Evolutionary conservation across 2,329 filamentous ascomycete genomes (phyloP), one percentile per base, ranked within the genome.

Genomic region (Elsinoe perseae): DNA sequence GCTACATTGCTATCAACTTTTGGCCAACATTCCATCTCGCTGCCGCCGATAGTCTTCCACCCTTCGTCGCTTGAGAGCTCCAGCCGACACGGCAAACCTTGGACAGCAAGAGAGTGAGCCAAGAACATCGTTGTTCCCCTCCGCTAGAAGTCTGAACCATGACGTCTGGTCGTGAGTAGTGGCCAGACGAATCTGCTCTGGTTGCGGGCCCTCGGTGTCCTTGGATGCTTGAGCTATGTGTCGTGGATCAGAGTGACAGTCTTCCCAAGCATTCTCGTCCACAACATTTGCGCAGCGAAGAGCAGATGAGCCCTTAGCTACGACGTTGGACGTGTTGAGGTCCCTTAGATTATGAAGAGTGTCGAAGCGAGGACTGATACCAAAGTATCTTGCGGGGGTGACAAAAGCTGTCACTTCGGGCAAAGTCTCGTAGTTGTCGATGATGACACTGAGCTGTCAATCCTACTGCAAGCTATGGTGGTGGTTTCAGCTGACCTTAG

Each of bases 381-480:
- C 57, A 21, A 62, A 60, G 34, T 67, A 65, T 8, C 27, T 5
- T 16, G 8, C 36, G 9, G 64, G 57, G 43, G 68, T 65, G n/a
- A 68, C 30, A 57, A 68, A 68, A 32, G 62, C 66, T 14, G 65
- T 62, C 34, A 62, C 57, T 9, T 50, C 32, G 3, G 60, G 61
- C 21, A 69, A 70, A 25, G 60, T 50, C 56, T 75, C 59, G 63
- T 76, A 77, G 61, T 75, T 59, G 44, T 76, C 72, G 54, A 76
- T 71, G 12, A 77, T 64, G 62, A 74, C 76, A 32, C 72, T 75
- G 1, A 76, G 64, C 58, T 77, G 2, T 52, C n/a, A 52, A 30
- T 16, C 3, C 2, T 20, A 3, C 3, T 14, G 3, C 25, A 4
- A 27, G 12, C 25, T 20, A 7, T 9, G 7, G 25, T 30, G 28